A percentile compares a stretch with the other conserved stretches of the same genome.
Conservation (phyloP, 148 eudicot genomes). For the Chenopodium suecicum region DNA sequence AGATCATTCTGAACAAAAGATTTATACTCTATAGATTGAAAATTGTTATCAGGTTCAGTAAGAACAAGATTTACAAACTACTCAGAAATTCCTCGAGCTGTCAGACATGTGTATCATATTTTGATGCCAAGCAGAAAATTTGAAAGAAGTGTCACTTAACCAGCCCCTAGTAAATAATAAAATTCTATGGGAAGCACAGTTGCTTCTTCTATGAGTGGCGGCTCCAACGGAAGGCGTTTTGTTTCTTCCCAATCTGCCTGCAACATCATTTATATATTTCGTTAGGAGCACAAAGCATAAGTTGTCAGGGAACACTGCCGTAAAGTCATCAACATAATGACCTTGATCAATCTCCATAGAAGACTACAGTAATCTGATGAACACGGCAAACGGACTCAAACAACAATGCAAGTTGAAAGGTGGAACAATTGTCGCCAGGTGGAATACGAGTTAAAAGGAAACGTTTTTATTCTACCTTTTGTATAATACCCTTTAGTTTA, state of each 20-base stretch:
- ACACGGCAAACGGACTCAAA: background rate
- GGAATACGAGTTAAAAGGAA: background rate
- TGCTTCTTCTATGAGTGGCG: conserved; percentile 6
- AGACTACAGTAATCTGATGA: background rate
- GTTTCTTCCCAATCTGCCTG: conserved; percentile 7
- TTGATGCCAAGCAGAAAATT: background rate
- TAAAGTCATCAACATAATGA: background rate
- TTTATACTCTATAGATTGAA: background rate
- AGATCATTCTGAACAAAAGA: background rate
- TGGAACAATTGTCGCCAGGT: background rate
- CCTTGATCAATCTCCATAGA: background rate
- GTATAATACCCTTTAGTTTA: background rate
- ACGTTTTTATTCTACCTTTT: too few species aligned
- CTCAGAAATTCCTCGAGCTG: background rate
- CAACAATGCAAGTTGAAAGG: background rate
- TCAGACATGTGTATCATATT: background rate
- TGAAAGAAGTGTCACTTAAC: background rate
- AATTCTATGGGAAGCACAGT: background rate
- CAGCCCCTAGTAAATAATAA: background rate
- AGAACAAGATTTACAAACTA: background rate
- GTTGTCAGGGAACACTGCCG: background rate
- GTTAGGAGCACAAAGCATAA: background rate
- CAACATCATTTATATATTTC: background rate
- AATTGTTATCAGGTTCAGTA: background rate
- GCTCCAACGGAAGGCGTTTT: background rate